Conservation (phyloP, 192 early-diverging fungal genomes). For the Umbelopsis sp. region DNA sequence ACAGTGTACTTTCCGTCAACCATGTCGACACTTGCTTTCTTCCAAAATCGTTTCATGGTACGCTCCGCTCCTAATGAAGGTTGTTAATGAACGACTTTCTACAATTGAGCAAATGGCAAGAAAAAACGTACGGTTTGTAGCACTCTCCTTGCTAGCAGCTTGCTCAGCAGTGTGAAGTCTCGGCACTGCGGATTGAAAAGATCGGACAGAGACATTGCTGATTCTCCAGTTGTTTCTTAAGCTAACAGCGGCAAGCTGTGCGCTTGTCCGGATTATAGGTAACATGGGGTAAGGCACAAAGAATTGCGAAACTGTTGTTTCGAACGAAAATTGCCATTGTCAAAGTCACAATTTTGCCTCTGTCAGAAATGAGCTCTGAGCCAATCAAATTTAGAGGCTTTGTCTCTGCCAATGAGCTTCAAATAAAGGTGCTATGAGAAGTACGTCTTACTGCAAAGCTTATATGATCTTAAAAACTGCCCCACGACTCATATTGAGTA, state of each 20-base stretch:
- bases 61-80: slow-evolving; percentile 45
- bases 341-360: too few species aligned
- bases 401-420: too few species aligned
- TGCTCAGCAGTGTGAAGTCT: neutral
- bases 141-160: slow-evolving; percentile 1
- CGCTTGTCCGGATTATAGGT: slow-evolving; percentile 1
- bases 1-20: slow-evolving; percentile 53
- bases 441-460: too few species aligned
- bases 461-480: too few species aligned
- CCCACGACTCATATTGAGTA: too few species aligned
- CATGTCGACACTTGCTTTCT: slow-evolving; percentile 50
- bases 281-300: neutral
- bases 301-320: too few species aligned
- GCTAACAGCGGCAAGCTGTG: neutral
- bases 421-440: too few species aligned
- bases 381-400: too few species aligned
- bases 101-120: neutral
- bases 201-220: neutral
- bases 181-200: neutral
- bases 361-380: too few species aligned
- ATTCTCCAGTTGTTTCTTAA: neutral
- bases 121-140: neutral
- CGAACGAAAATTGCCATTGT: too few species aligned
- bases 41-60: slow-evolving; percentile 67
- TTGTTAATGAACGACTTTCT: neutral